Evolutionary conservation across 345 rosid genomes (phyloP).

Genomic region (Heritiera littoralis): DNA sequence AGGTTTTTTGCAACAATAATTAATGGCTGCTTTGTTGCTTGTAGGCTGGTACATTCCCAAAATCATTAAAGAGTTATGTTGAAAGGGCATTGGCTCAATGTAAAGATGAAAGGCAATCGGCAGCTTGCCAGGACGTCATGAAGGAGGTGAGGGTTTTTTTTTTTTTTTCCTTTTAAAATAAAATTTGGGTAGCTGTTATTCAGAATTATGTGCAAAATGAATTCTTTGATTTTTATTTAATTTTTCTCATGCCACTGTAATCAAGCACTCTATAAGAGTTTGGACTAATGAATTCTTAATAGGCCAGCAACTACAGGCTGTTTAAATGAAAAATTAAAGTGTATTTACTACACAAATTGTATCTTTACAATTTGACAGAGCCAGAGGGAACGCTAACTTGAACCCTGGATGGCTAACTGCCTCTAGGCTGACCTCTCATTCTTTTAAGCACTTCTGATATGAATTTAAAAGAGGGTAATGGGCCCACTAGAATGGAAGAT

Average conservation of each 20-base stretch:
- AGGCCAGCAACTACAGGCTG: background rate
- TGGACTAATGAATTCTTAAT: constrained; percentile 2
- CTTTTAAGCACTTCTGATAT: background rate
- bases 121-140: constrained; percentile 72
- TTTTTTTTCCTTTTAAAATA: background rate
- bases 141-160: constrained; percentile 56
- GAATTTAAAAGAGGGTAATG: background rate
- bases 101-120: constrained; percentile 71
- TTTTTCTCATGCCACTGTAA: background rate
- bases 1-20: background rate
- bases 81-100: constrained; percentile 89
- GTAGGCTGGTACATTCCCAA: constrained; percentile 77
- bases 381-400: background rate
- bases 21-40: constrained; percentile 29
- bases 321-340: background rate
- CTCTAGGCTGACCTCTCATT: background rate
- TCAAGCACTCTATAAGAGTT: background rate
- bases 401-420: background rate
- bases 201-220: constrained; percentile 10
- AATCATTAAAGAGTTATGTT: constrained; percentile 76
- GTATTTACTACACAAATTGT: background rate
- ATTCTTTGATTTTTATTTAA: background rate
- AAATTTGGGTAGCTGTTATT: background rate
- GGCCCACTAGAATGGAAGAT: background rate
- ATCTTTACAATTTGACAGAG: background rate